Conservation (phyloP, 345 rosid genomes). For the Pugionium cornutum region DNA sequence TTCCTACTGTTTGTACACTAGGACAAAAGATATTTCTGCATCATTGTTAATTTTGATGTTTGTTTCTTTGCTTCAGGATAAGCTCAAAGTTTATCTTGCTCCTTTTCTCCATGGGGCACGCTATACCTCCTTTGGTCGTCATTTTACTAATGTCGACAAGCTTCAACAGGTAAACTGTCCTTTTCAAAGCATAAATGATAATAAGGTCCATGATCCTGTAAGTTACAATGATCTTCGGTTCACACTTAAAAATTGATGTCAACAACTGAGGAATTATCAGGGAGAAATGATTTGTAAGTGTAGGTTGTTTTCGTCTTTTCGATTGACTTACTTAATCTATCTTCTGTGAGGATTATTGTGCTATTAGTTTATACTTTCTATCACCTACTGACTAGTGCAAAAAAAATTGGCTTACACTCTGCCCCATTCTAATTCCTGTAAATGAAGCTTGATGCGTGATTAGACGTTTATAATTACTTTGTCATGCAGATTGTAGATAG, state of each 20-base stretch:
- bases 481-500: conserved; percentile 75
- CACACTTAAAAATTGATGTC: conserved; percentile 9
- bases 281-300: conserved; percentile 18
- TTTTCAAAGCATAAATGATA: conserved; percentile 15
- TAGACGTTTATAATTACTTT: conserved; percentile 12
- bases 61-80: conserved; percentile 56
- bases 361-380: conserved; percentile 20
- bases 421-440: conserved; percentile 12
- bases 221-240: conserved; percentile 2
- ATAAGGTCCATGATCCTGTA: conserved; percentile 14
- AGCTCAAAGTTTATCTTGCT: conserved; percentile 77
- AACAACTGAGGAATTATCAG: conserved; percentile 2
- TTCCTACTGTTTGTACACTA: background rate
- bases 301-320: conserved; percentile 12
- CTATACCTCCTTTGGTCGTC: conserved; percentile 92
- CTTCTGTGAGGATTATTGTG: conserved; percentile 25
- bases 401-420: background rate
- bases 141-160: conserved; percentile 83
- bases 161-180: conserved; percentile 64
- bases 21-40: conserved; percentile 6
- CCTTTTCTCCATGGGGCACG: conserved; percentile 82
- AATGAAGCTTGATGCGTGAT: conserved; percentile 26
- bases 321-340: background rate
- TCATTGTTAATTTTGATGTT: conserved; percentile 9
- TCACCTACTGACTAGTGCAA: conserved; percentile 20